These are phyloP conservation scores for Vanrija humicola DNA, from an alignment of 1,284 basidiomycete species.

Conservation along the genomic window DNA sequence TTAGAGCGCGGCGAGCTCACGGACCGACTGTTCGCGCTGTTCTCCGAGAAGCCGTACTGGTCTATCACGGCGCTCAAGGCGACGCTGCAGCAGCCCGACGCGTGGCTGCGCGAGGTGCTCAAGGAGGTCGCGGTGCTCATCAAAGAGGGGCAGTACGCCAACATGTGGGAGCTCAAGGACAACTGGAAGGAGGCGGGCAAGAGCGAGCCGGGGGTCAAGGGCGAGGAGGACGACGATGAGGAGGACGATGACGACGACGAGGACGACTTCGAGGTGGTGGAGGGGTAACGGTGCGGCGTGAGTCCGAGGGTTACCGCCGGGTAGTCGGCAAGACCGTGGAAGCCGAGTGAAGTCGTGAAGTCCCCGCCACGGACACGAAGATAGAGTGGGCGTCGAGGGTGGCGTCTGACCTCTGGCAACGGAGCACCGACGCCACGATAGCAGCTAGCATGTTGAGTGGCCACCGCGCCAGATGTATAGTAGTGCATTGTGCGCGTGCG, in stretches of 20 bases:
- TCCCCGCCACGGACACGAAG: too few species aligned
- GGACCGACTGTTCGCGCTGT: conserved; percentile 76
- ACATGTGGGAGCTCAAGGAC: conserved; percentile 47
- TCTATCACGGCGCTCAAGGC: conserved; percentile 72
- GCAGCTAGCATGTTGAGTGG: too few species aligned
- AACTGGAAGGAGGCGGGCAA: conserved; percentile 23
- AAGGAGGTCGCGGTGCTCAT: conserved; percentile 75
- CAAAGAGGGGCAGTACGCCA: conserved; percentile 62
- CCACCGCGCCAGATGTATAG: too few species aligned
- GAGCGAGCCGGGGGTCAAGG: conserved; percentile 1
- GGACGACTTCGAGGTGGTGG: conserved; percentile 25
- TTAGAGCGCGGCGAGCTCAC: conserved; percentile 80
- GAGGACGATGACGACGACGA: conserved; percentile 22
- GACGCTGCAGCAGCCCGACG: conserved; percentile 84
- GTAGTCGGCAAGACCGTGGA: too few species aligned
- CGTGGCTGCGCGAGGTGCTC: conserved; percentile 82
- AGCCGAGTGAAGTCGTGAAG: too few species aligned
- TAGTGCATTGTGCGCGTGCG: too few species aligned
- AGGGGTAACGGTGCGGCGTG: conserved; percentile 1
- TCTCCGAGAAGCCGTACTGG: conserved; percentile 78
- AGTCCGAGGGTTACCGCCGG: too few species aligned
- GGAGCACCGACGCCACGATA: too few species aligned
- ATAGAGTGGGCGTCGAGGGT: too few species aligned
- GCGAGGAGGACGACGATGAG: conserved; percentile 11
- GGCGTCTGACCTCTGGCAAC: too few species aligned